Evolutionary conservation across 2,329 filamentous ascomycete genomes (phyloP).

Genomic region (Coniochaeta sp.): DNA sequence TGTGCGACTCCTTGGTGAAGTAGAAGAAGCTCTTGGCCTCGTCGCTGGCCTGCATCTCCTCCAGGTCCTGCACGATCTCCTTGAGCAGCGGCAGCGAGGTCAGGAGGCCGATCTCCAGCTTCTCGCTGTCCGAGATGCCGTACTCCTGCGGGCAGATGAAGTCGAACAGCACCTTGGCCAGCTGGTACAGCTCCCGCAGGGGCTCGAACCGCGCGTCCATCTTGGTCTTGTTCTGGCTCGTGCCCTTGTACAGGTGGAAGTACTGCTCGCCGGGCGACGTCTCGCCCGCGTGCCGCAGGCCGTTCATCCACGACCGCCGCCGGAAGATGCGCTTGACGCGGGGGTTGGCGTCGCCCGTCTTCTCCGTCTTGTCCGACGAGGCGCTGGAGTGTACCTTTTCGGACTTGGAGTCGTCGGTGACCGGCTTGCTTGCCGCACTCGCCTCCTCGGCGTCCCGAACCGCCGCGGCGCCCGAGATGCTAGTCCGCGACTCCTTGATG

Average conservation of each 20-base stretch:
- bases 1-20: constrained; percentile 98
- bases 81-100: constrained; percentile 90
- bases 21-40: constrained; percentile 97
- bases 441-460: constrained; percentile 31
- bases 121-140: constrained; percentile 89
- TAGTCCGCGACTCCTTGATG: constrained; percentile 12
- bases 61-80: constrained; percentile 93
- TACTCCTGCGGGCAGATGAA: constrained; percentile 99
- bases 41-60: constrained; percentile 92
- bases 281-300: constrained; percentile 37
- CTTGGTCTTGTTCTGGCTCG: constrained; percentile 65
- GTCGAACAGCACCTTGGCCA: constrained; percentile 93
- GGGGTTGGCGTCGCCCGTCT: constrained; percentile 5
- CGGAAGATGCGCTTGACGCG: constrained; percentile 46
- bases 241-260: constrained; percentile 83
- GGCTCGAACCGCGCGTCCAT: constrained; percentile 75
- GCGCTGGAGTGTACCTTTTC: constrained; percentile 17
- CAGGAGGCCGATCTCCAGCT: constrained; percentile 93
- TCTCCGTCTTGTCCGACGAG: constrained; percentile 31
- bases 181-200: constrained; percentile 83
- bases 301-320: constrained; percentile 52
- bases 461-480: constrained; percentile 9
- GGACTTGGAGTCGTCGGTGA: constrained; percentile 7
- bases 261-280: constrained; percentile 63
- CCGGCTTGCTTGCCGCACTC: constrained; percentile 15